Evolutionary conservation across 768 basidiomycete genomes (phyloP), one percentile per base, ranked within the genome.

Genomic region (Dendrothele bispora): DNA sequence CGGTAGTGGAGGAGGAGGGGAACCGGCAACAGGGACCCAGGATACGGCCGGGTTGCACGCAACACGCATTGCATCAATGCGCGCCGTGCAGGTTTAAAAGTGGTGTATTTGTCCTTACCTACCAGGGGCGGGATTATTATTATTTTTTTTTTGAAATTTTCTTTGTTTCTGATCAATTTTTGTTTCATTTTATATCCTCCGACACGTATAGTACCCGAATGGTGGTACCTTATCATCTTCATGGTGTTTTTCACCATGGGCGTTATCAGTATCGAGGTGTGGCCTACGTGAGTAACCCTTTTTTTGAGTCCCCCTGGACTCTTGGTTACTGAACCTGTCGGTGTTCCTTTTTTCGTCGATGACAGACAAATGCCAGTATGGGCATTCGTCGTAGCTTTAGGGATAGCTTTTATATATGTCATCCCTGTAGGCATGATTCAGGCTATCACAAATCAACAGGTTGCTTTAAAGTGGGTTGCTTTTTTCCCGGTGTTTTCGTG

Each of bases 391-490:
- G 63, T 82, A 10, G 76, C 80, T 4, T 60, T 83, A 32, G 52
- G 72, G 21, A 70, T 79, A 54, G 48, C 48, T 21, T 43, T 49
- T 24, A 26, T 28, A n/a, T 49, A 42, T 42, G 34, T 37, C 17
- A 43, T 49, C 29, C 48, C 48, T 17, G 24, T 49, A 20, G 71
- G 72, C 53, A 83, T 88, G 79, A 88, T 91, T 50, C 83, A 88
- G 55, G 86, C 87, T 1, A 80, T 89, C 53, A 91, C 88, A 25
- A 91, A 91, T 62, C 83, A 86, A 57, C 84, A 88, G 63, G 73
- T 89, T 46, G 86, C 59, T 29, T 61, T 77, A 40, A 77, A 77
- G 75, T 77, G 39, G 45, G 70, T 59, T 5, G 21, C 22, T 25
- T 2, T 29, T 1, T n/a, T n/a, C n/a, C n/a, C n/a, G n/a, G n/a